Base-by-base conservation (phyloP, 208 protist species). In the Balamuthia mandrillaris region DNA sequence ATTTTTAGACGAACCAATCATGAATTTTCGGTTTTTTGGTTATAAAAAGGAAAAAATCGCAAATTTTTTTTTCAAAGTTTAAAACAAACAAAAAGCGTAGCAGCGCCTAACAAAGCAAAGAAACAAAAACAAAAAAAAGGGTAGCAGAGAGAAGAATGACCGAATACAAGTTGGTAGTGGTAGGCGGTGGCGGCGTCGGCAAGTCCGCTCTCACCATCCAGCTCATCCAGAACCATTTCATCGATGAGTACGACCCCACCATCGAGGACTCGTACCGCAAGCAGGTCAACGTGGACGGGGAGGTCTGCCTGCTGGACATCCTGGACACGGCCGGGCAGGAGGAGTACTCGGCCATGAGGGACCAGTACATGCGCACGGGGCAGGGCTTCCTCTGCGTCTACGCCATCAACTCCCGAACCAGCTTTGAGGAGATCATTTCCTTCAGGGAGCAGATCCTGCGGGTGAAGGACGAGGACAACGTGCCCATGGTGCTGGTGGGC, bases 171-270 rank as follows among this genome's bases (percentile, higher is more conserved):
- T 5, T 84, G 1, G 85, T 85, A 0, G 79, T 85, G 3, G 79
- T 85, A 2, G 79, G 79, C 0, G 61, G 60, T 2, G 79, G 79
- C 85, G 94, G 93, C 87, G 94, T 95, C 35, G 94, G 93, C 42
- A 95, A 95, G 81, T 93, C 90, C 1, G 92, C 93, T 29, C 65
- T 95, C 0, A 94, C 92, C 0, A 94, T 95, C 45, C 91, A 89
- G 47, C 88, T 95, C 16, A 88, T 94, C 5, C 78, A 91, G 0
- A 84, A 90, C 21, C 52, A 91, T 21, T 95, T 95, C 65, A 24
- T 95, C 2, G 86, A 92, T 21, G 89, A 92, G 70, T 95, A 95
- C 52, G 93, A 94, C 56, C 91, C 91, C 1, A 94, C 92, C 16
- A 95, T 95, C 77, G 86, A 89, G 51, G 87, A 88, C 51, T 81